Percentiles rank a stretch among this genome's conserved stretches.
Conservation (phyloP, 805 yeast genomes). For the Nakazawaea wyomingensis region DNA sequence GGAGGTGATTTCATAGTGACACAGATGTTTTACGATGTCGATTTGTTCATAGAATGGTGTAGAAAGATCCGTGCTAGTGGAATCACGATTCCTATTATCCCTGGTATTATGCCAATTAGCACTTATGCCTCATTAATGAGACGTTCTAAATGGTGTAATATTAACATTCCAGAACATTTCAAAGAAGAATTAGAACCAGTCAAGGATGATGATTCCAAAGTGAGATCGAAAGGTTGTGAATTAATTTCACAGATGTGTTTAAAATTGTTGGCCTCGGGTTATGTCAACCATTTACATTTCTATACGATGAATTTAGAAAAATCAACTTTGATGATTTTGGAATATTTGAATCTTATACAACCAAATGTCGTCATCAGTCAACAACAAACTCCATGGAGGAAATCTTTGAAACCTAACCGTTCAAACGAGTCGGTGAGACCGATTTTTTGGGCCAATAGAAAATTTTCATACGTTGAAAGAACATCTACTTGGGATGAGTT, state of each 20-base stretch:
- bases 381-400: constrained; percentile 79
- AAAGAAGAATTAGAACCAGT: constrained; percentile 67
- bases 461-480: constrained; percentile 81
- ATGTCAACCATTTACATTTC: constrained; percentile 83
- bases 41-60: constrained; percentile 82
- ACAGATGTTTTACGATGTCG: constrained; percentile 98
- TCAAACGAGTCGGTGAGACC: constrained; percentile 83
- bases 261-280: constrained; percentile 62
- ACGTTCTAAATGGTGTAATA: constrained; percentile 92
- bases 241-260: constrained; percentile 81
- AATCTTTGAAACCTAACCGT: constrained; percentile 77
- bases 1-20: constrained; percentile 95
- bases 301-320: constrained; percentile 97
- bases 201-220: constrained; percentile 85
- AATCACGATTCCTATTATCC: constrained; percentile 80
- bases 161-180: constrained; percentile 72
- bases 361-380: constrained; percentile 20
- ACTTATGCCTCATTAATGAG: constrained; percentile 89
- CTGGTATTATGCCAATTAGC: constrained; percentile 99
- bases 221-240: constrained; percentile 80
- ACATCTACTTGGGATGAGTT: constrained; percentile 97
- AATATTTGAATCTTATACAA: constrained; percentile 52
- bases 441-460: constrained; percentile 93
- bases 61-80: constrained; percentile 62
- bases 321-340: constrained; percentile 83